Evolutionary conservation across 2,329 filamentous ascomycete species (phyloP), one percentile per base, ranked within the genome.

Genomic region (Pestalotiopsis sp.): DNA sequence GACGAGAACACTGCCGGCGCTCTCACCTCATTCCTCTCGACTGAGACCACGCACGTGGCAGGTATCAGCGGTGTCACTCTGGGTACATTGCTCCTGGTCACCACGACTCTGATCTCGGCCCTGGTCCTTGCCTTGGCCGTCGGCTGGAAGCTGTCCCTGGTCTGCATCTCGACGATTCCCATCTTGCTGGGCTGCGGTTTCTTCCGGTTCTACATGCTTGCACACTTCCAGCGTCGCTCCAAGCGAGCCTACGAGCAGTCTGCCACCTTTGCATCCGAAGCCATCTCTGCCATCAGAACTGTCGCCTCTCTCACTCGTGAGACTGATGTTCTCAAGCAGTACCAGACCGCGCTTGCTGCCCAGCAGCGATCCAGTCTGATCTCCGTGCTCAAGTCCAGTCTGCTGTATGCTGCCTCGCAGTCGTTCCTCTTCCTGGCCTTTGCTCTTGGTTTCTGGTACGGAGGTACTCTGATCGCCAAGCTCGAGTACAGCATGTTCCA

Each of bases 371-470:
- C 85, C 61, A 93, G 92, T 70, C 79, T 97, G 49, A 85, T 86
- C 11, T 96, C 93, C 0, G 88, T 97, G 39, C 79, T 94, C 70
- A 92, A 90, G 75, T 94, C 93, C 0, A 95, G 93, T 12, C 78
- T 86, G 1, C 88, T 98, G 4, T 98, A 97, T 77, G 94, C 95
- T 0, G 87, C 90, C 1, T 93, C 94, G 0, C 95, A 98, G 81
- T 94, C 92, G 0, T 83, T 97, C 69, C 89, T 93, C 70, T 97
- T 97, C 82, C 85, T 94, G 61, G 93, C 91, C 73, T 91, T 96
- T 69, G 94, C 94, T 0, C 88, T 98, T 3, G 94, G 92, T 2
- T 98, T 98, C 84, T 98, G 93, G 93, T 97, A 96, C 75, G 94
- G 94, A 70, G 93, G 93, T 36, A 92, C 86, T 0, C 83, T 96